phyloP scores from a whole-genome alignment of 1,284 basidiomycete genomes.

The Malassezia yamatoensis region DNA sequence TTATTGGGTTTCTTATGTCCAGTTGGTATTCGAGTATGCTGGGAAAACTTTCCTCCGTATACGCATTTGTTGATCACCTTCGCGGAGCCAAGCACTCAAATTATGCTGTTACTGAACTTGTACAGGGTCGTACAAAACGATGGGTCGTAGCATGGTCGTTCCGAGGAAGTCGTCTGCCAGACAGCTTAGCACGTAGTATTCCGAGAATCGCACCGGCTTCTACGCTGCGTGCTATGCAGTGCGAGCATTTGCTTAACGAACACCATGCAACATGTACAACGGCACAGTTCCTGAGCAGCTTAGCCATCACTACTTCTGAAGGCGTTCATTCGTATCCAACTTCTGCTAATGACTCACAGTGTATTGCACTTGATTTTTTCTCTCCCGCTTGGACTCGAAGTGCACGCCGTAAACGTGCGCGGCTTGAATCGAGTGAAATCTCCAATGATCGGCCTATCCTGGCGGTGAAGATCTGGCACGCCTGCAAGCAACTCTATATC shows the following conservation, averaged over 20 bases:
- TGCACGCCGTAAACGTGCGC: slow-evolving; percentile 14
- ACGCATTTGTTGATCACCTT: slow-evolving; percentile 57
- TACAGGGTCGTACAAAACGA: slow-evolving; percentile 72
- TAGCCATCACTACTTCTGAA: too few relatives aligned
- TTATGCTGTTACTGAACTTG: slow-evolving; percentile 69
- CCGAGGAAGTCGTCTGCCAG: slow-evolving; percentile 53
- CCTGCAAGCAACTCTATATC: not conserved
- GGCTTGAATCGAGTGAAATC: not conserved
- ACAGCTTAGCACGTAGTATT: slow-evolving; percentile 2
- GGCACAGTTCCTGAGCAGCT: too few relatives aligned
- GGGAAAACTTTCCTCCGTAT: slow-evolving; percentile 68
- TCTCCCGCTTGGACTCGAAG: slow-evolving; percentile 15
- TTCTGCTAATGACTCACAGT: not conserved
- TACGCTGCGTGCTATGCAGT: not conserved
- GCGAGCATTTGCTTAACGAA: too few relatives aligned
- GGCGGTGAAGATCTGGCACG: not conserved
- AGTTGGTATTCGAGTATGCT: slow-evolving; percentile 81
- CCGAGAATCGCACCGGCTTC: not conserved
- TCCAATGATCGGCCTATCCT: not conserved
- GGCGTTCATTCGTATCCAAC: not conserved
- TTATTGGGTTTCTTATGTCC: not conserved
- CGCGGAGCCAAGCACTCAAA: slow-evolving; percentile 58
- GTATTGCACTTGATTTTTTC: not conserved
- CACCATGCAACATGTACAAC: too few relatives aligned
- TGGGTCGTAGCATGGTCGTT: slow-evolving; percentile 85